A percentile compares a stretch with the other conserved stretches of the same genome.
These are phyloP conservation scores for Diaporthe helianthi DNA, from an alignment of 2,329 filamentous ascomycete genomes.

Conservation along the genomic window DNA sequence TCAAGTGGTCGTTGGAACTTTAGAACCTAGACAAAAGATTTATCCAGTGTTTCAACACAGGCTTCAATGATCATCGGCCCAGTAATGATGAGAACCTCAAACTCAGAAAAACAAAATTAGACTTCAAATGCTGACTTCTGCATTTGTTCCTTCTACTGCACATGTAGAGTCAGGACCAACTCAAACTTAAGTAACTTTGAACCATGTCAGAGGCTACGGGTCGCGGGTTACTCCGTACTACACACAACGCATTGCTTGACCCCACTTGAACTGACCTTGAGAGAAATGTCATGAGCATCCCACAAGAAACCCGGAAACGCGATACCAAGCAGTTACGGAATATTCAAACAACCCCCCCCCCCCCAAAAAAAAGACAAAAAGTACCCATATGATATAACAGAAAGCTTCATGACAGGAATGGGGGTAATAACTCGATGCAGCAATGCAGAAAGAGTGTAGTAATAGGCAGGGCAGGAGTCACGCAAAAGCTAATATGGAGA, in stretches of 20 bases:
- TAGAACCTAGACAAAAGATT: too few relatives aligned
- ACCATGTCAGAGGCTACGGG: not conserved
- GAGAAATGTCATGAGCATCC: too few relatives aligned
- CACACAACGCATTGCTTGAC: too few relatives aligned
- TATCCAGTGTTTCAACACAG: too few relatives aligned
- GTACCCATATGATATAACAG: not conserved
- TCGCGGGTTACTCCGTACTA: not conserved
- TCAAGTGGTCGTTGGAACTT: too few relatives aligned
- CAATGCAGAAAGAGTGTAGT: not conserved
- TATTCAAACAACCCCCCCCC: too few relatives aligned
- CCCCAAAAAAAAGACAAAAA: too few relatives aligned
- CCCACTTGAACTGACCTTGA: too few relatives aligned
- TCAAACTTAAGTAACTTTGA: not conserved
- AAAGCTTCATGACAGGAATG: not conserved
- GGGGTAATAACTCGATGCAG: not conserved
- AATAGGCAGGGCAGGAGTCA: constrained; percentile 14
- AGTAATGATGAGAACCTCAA: too few relatives aligned
- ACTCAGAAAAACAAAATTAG: too few relatives aligned
- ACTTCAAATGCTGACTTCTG: not conserved
- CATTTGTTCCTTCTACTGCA: not conserved
- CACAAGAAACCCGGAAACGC: not conserved
- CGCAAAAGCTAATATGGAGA: constrained; percentile 22
- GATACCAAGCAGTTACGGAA: not conserved
- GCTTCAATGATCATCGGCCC: too few relatives aligned
- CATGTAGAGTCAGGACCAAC: not conserved